Evolutionary conservation across 208 protist genomes (phyloP).

Genomic region (Blechomonas ayalai): DNA sequence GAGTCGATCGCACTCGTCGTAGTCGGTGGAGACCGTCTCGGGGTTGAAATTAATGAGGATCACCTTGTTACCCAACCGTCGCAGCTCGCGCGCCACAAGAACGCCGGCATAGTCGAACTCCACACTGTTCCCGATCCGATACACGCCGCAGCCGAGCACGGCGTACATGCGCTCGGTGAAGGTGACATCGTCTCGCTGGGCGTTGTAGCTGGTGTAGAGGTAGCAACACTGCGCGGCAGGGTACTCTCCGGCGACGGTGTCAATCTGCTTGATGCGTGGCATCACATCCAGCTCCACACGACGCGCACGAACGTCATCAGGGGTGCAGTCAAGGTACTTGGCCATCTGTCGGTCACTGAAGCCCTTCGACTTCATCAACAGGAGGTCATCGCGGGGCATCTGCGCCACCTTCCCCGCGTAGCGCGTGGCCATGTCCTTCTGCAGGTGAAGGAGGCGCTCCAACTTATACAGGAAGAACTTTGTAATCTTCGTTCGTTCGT

Average conservation of each 20-base stretch:
- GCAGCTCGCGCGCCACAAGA: slow-evolving; percentile 90
- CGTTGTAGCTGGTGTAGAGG: slow-evolving; percentile 95
- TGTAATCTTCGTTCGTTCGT: slow-evolving; percentile 94
- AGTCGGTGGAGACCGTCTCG: slow-evolving; percentile 98
- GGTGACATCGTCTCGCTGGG: slow-evolving; percentile 75
- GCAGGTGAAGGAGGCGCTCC: slow-evolving; percentile 75
- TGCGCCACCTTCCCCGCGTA: slow-evolving; percentile 24
- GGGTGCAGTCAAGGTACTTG: slow-evolving; percentile 38
- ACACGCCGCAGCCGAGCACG: slow-evolving; percentile 96
- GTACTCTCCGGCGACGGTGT: slow-evolving; percentile 97
- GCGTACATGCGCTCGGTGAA: slow-evolving; percentile 81
- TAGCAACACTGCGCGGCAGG: slow-evolving; percentile 93
- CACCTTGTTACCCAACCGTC: slow-evolving; percentile 89
- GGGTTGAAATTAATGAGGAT: slow-evolving; percentile 99
- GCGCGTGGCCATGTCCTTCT: slow-evolving; percentile 15
- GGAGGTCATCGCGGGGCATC: slow-evolving; percentile 53
- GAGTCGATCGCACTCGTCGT: slow-evolving; percentile 96
- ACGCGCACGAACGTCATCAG: slow-evolving; percentile 42
- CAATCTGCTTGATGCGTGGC: slow-evolving; percentile 96
- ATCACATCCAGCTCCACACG: slow-evolving; percentile 72
- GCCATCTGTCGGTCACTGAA: slow-evolving; percentile 95
- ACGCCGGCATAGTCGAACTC: slow-evolving; percentile 99
- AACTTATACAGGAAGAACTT: slow-evolving; percentile 96
- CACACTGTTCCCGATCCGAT: slow-evolving; percentile 96
- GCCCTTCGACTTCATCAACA: slow-evolving; percentile 86